Percentiles rank a stretch among this genome's conserved stretches.
Conservation (phyloP, 75 land plant species). For the Pinus albicaulis region DNA sequence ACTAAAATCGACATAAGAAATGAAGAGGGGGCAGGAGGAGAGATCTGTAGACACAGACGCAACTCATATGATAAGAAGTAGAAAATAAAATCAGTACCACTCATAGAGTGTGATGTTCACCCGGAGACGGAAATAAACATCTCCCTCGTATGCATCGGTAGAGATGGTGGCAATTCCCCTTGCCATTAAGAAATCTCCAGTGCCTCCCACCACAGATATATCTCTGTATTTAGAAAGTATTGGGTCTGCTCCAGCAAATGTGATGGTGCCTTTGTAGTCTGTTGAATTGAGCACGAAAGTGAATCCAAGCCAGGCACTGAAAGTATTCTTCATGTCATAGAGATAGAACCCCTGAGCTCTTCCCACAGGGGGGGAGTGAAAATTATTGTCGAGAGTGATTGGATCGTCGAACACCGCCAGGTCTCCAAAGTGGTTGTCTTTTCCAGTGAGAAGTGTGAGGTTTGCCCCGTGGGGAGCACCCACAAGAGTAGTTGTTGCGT, state of each 20-base stretch:
- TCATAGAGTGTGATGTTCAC: constrained; percentile 19
- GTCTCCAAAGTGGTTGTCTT: constrained; percentile 35
- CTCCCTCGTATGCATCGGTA: constrained; percentile 49
- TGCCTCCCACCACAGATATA: constrained; percentile 54
- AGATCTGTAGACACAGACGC: too few species aligned
- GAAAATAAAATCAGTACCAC: background rate
- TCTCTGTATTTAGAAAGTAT: constrained; percentile 42
- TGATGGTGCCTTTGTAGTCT: constrained; percentile 35
- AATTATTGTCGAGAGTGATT: constrained; percentile 45
- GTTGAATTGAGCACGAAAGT: constrained; percentile 47
- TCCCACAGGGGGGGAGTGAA: constrained; percentile 42
- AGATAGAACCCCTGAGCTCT: constrained; percentile 57
- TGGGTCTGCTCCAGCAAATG: constrained; percentile 48
- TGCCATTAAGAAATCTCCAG: constrained; percentile 57
- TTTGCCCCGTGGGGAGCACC: constrained; percentile 37
- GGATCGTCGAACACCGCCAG: constrained; percentile 61
- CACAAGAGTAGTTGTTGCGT: constrained; percentile 52
- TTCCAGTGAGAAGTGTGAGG: constrained; percentile 19
- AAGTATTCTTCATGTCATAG: constrained; percentile 31
- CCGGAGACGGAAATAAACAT: constrained; percentile 42
- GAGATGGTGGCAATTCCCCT: constrained; percentile 51
- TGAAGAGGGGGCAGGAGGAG: too few species aligned
- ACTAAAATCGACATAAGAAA: too few species aligned
- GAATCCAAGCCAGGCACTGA: constrained; percentile 52
- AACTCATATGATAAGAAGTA: too few species aligned